phyloP scores from a whole-genome alignment of 1,284 basidiomycete genomes.

The Cutaneotrichosporon cutaneum region DNA sequence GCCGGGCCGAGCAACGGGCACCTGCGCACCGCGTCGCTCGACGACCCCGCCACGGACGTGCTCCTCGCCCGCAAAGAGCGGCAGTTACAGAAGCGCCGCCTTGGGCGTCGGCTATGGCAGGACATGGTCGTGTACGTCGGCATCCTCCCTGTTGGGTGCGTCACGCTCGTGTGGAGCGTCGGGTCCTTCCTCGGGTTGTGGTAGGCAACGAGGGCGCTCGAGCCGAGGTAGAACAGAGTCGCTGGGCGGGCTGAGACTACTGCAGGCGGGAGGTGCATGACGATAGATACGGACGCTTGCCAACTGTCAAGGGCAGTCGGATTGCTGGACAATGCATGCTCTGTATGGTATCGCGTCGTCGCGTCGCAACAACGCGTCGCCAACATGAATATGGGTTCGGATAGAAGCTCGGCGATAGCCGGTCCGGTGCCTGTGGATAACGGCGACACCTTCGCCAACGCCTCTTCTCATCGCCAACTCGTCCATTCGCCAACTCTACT shows the following conservation, averaged over 20 bases:
- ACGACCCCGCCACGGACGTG: constrained; percentile 45
- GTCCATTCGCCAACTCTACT: constrained; percentile 3
- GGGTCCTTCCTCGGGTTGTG: constrained; percentile 47
- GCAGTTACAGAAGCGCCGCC: constrained; percentile 52
- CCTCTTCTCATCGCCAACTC: constrained; percentile 4
- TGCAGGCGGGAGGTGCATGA: too few species aligned
- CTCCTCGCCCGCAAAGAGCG: constrained; percentile 53
- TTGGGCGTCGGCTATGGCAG: constrained; percentile 53
- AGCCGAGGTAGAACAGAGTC: not conserved
- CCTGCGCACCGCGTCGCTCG: constrained; percentile 33
- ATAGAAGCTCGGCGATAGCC: not conserved
- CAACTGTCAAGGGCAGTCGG: not conserved
- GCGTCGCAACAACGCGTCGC: not conserved
- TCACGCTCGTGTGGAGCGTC: constrained; percentile 46
- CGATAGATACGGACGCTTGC: not conserved
- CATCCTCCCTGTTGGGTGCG: constrained; percentile 48
- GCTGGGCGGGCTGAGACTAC: not conserved
- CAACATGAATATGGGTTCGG: not conserved
- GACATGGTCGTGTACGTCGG: constrained; percentile 54
- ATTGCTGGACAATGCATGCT: not conserved
- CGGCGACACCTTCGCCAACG: not conserved
- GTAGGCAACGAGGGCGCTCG: constrained; percentile 23
- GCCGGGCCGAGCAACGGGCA: constrained; percentile 21
- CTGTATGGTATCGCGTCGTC: not conserved
- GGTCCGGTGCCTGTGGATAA: not conserved